These are phyloP conservation scores for Trichoderma sp. DNA, from an alignment of 2,329 filamentous ascomycete genomes.

Conservation along the genomic window DNA sequence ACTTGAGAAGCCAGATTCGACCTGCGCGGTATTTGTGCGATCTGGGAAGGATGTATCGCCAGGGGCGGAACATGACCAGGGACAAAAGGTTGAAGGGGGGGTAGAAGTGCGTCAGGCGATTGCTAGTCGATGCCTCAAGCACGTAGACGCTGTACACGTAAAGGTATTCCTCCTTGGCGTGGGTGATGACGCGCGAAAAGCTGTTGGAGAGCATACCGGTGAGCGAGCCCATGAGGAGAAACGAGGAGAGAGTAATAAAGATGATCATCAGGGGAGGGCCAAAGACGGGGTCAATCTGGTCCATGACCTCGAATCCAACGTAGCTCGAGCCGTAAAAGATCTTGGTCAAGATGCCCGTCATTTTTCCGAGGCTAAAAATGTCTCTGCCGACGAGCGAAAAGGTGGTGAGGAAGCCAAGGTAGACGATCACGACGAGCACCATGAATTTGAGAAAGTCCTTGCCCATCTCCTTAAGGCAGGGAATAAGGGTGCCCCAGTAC, in stretches of 20 bases:
- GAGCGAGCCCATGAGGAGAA: conserved; percentile 75
- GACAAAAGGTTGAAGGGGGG: conserved; percentile 75
- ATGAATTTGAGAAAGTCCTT: conserved; percentile 88
- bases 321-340: conserved; percentile 80
- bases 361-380: conserved; percentile 63
- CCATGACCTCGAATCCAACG: conserved; percentile 71
- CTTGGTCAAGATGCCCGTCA: conserved; percentile 77
- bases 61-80: conserved; percentile 69
- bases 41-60: conserved; percentile 68
- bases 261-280: conserved; percentile 67
- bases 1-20: conserved; percentile 64
- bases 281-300: conserved; percentile 60
- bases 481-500: conserved; percentile 88
- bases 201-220: conserved; percentile 79
- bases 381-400: conserved; percentile 78
- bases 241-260: conserved; percentile 76
- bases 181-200: conserved; percentile 65
- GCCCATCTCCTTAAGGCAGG: conserved; percentile 90
- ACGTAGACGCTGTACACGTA: conserved; percentile 72
- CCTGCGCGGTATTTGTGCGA: conserved; percentile 63
- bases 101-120: conserved; percentile 69
- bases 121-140: conserved; percentile 67
- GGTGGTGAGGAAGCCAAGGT: conserved; percentile 86
- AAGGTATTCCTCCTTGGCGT: conserved; percentile 74
- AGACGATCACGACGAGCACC: conserved; percentile 78